Evolutionary conservation across 1,139 yeast species (phyloP), one percentile per base, ranked within the genome.

Genomic region (Protomyces lactucae-debilis): DNA sequence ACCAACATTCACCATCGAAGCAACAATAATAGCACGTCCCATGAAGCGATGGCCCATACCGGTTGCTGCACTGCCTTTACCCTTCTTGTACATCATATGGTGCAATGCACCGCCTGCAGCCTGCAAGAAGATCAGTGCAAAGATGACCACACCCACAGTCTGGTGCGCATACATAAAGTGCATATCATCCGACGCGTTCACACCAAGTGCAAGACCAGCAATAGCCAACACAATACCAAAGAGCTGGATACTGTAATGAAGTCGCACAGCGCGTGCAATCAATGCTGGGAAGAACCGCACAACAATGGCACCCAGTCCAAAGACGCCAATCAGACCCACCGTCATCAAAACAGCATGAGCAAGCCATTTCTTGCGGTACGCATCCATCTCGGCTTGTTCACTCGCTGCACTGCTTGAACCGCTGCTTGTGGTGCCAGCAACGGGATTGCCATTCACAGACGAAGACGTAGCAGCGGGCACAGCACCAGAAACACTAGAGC

Each of bases 111-210:
- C 56, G 14, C 35, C 28, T 5, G 43, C 43, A 8, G 56, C 56
- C 18, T 52, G 56, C 8, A 52, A 21, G 32, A 52, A 52, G 37
- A 52, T 14, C 6, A 52, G 43, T 18, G 28, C 56, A 16, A 52
- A 52, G 43, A 36, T n/a, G 56, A 52, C 37, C 43, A 52, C 56
- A 35, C 56, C 56, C 37, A 52, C 39, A 9, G 56, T 52, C 45
- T 52, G 56, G 18, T 52, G 56, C 10, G 56, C 56, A 35, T 52
- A 52, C 25, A n/a, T 32, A 14, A 52, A 52, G 43, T 52, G 56
- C 40, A 12, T 12, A 18, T 43, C 56, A 4, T 21, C 16, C 25
- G 56, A 52, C 6, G 39, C 56, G 14, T 25, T 35, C 25, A 52
- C 37, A 36, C 56, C 56, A 10, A 52, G 37, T 28, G n/a, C 56